Evolutionary conservation across 2,329 filamentous ascomycete species (phyloP), one percentile per base, ranked within the genome.

Genomic region (Onygenales sp.): DNA sequence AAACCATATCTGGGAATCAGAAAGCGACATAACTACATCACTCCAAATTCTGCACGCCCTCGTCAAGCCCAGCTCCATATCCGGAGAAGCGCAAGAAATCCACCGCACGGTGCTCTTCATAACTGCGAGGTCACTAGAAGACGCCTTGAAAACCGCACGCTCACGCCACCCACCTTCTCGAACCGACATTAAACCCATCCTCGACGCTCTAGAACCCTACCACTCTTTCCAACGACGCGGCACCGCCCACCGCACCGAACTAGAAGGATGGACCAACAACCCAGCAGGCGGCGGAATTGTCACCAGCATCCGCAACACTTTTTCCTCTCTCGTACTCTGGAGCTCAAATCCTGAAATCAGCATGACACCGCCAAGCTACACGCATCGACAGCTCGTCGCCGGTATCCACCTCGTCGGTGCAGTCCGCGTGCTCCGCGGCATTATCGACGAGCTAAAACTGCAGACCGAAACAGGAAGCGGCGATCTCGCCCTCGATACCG

Each of bases 41-140:
- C 63, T 83, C 50, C 77, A 76, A 57, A 74, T 82, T 13, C 72
- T 84, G 6, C 70, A 77, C 47, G 79, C 80, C 51, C 68, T 84
- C 4, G 71, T 83, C 4, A 79, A 76, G 51, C 77, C 80, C 1
- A 73, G 70, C 17, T 80, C 79, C 2, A 80, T 77, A 51, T 82
- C 79, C 2, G 74, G 77, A 44, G 81, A 85, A 53, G 80, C 79
- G 21, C 75, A 78, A 59, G 75, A 77, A 14, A 83, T 84, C 68
- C 82, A 85, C 60, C 72, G 72, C 36, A 80, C 79, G 0, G 79
- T 85, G 44, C 63, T 85, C 8, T 75, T 73, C 8, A 81, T 83
- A 56, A 74, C 79, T 1, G 76, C 79, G 1, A 72, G 70, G 34
- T 70, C 72, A 1, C 65, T 84, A 3, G 74, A 77, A 54, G 71